Evolutionary conservation across 495 filamentous ascomycete genomes (phyloP).

Genomic region (Xylaria venustula): DNA sequence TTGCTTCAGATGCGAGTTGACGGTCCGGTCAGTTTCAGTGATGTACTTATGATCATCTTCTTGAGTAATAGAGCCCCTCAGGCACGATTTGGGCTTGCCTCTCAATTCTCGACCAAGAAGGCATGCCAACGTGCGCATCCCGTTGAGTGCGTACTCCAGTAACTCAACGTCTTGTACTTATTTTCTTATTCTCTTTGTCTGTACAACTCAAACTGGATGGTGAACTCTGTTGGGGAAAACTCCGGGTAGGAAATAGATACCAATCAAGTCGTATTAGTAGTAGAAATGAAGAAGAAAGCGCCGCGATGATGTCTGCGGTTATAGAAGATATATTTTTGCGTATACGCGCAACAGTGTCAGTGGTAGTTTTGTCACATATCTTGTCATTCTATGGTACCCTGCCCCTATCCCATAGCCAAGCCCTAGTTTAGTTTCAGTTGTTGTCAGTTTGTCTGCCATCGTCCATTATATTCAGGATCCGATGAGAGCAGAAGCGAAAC

Average conservation of each 20-base stretch:
- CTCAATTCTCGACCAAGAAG: not conserved
- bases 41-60: not conserved
- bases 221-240: not conserved
- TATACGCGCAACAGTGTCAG: too few relatives aligned
- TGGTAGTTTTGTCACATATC: too few relatives aligned
- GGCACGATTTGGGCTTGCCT: not conserved
- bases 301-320: not conserved
- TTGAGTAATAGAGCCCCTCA: not conserved
- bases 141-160: not conserved
- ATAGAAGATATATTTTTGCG: not conserved
- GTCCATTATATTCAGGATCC: not conserved
- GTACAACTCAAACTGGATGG: not conserved
- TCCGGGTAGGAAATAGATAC: slow-evolving; percentile 5
- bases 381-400: too few relatives aligned
- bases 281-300: slow-evolving; percentile 1
- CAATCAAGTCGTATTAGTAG: slow-evolving; percentile 10
- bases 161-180: slow-evolving; percentile 2
- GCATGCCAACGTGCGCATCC: not conserved
- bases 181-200: slow-evolving; percentile 8
- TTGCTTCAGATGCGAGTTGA: not conserved
- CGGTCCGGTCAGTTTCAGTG: not conserved
- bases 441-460: too few relatives aligned
- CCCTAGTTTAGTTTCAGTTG: too few relatives aligned
- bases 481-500: not conserved
- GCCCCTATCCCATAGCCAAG: too few relatives aligned